Conservation (phyloP, 2,329 filamentous ascomycete genomes). For the Microascus cirrosus region DNA sequence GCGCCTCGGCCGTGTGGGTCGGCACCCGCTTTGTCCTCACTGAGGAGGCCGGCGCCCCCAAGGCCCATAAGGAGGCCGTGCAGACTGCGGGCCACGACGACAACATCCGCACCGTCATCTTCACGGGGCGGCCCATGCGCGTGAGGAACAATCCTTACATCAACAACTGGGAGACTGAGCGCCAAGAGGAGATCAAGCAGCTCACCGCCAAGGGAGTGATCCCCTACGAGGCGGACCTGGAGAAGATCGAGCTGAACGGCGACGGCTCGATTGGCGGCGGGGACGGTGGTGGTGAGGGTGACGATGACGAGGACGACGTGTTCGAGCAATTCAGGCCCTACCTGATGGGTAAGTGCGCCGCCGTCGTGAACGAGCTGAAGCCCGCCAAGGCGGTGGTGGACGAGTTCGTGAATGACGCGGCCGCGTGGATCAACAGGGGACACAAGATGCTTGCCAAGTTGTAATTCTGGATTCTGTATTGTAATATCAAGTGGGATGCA, state of each 20-base stretch:
- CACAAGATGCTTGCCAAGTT: constrained; percentile 60
- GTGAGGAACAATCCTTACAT: constrained; percentile 94
- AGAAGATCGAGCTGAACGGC: constrained; percentile 48
- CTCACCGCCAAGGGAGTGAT: constrained; percentile 82
- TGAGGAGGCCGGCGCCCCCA: constrained; percentile 88
- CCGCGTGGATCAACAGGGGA: constrained; percentile 56
- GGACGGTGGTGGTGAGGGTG: constrained; percentile 56
- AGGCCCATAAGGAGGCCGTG: constrained; percentile 91
- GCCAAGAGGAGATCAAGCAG: constrained; percentile 80
- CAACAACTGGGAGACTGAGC: constrained; percentile 90
- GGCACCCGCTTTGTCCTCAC: constrained; percentile 91
- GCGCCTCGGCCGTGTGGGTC: constrained; percentile 88
- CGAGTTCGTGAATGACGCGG: constrained; percentile 80
- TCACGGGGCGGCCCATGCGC: constrained; percentile 89
- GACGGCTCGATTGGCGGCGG: constrained; percentile 54
- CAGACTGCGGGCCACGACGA: constrained; percentile 87
- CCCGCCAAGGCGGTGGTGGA: constrained; percentile 84
- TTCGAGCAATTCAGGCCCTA: constrained; percentile 87
- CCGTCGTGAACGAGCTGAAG: constrained; percentile 89
- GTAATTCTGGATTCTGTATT: constrained; percentile 26
- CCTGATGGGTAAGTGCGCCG: constrained; percentile 94
- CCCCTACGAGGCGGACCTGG: constrained; percentile 88
- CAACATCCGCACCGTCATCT: constrained; percentile 95
- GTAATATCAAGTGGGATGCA: background rate
- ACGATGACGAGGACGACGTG: constrained; percentile 58